Evolutionary conservation across 371 early-diverging fungal species (phyloP).

Genomic region (Smittium culicis): DNA sequence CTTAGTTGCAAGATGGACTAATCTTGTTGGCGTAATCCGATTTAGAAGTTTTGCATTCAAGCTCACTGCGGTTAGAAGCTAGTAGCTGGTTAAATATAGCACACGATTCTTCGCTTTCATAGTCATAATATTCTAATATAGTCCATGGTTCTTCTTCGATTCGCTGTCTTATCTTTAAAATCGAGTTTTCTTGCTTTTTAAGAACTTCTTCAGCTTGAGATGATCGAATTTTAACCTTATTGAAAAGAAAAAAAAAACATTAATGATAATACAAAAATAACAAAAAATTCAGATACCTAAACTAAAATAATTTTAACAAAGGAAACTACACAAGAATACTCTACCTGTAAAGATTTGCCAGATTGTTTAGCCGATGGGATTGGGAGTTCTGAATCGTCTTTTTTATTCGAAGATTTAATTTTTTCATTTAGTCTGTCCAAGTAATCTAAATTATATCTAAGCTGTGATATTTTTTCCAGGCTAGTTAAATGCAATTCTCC

Average conservation of each 20-base stretch:
- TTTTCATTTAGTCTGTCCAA: conserved; percentile 79
- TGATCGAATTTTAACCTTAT: conserved; percentile 34
- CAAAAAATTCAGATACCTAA: no score
- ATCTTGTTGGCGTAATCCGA: not conserved
- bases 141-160: conserved; percentile 67
- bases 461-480: conserved; percentile 51
- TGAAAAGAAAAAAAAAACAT: no score
- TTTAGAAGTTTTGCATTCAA: not conserved
- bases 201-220: conserved; percentile 38
- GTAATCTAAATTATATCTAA: conserved; percentile 73
- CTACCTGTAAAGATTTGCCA: not conserved
- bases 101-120: conserved; percentile 13
- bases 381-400: conserved; percentile 27
- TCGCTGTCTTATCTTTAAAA: conserved; percentile 40
- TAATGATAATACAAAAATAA: no score
- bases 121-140: conserved; percentile 46
- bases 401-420: conserved; percentile 46
- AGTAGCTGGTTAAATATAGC: conserved; percentile 14
- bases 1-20: not conserved
- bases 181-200: conserved; percentile 40
- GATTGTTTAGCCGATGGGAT: not conserved
- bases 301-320: no score
- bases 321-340: no score
- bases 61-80: conserved; percentile 15
- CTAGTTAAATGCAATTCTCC: conserved; percentile 68